phyloP scores from a whole-genome alignment of 495 filamentous ascomycete species.

The Neurospora sp. region DNA sequence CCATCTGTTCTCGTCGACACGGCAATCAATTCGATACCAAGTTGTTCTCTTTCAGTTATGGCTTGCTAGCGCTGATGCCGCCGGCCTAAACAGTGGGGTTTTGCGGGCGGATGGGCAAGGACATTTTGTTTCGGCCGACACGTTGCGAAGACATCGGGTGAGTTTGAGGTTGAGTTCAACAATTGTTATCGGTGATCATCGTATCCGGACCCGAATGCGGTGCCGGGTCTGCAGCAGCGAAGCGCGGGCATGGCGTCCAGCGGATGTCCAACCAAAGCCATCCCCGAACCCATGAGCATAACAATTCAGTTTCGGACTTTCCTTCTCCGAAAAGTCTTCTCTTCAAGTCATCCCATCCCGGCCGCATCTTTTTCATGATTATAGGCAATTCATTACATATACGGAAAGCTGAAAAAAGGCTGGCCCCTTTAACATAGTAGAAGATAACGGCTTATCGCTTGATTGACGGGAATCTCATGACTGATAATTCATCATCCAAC shows the following conservation, averaged over 20 bases:
- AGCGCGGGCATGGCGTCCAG: neutral
- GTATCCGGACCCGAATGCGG: neutral
- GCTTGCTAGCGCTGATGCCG: neutral
- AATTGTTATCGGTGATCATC: neutral
- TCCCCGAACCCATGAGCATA: neutral
- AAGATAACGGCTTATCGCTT: neutral
- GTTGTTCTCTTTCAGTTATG: neutral
- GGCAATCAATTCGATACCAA: neutral
- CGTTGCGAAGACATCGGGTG: neutral
- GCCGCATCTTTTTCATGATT: neutral
- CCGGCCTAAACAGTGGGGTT: neutral
- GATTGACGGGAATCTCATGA: neutral
- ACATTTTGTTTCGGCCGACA: neutral
- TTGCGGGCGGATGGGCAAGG: neutral
- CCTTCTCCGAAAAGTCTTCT: neutral
- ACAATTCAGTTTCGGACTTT: neutral
- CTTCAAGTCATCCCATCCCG: neutral
- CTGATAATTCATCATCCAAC: neutral
- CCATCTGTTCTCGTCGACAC: neutral
- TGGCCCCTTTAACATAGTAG: neutral
- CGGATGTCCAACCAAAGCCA: neutral
- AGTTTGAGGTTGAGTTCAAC: neutral
- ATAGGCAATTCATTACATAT: neutral
- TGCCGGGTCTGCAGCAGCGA: neutral
- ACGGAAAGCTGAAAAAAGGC: neutral